Base-by-base conservation (phyloP, 371 early-diverging fungal species). In the Apophysomyces elegans region DNA sequence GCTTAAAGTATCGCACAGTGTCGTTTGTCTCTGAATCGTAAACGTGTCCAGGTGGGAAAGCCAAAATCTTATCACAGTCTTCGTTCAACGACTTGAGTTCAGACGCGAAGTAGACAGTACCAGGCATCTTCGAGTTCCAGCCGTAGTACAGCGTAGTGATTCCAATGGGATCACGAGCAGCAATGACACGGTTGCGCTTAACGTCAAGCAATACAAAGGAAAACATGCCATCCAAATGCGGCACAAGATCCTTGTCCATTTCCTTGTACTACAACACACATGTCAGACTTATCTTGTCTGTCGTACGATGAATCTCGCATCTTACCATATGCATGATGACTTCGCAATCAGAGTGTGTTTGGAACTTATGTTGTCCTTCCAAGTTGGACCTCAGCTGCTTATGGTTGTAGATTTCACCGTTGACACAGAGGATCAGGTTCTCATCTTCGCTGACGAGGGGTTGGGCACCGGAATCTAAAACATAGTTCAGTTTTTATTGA, bases 351-450 rank as follows among this genome's bases (percentile, higher is more conserved):
- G 96, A 96, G 70, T 93, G 91, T 61, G 98, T 96, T 85, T 93
- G 90, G 88, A 96, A 97, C 58, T 77, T 82, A 65, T 79, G 84
- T 47, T 74, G 69, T 71, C 76, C 71, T 83, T 93, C 92, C 68
- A 97, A 83, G 67, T 77, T 66, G 70, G 87, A 86, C 66, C 91
- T 86, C 35, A 98, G 88, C 32, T 87, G 81, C 72, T 91, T 89
- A 83, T 98, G 96, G 91, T 98, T 98, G 86, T 98, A 98, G 78
- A 98, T 98, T 80, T 98, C 98, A 64, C 97, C 98, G 81, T 98
- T 98, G 72, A 96, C 97, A 39, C 90, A 83, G 59, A 98, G 87
- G 60, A 96, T 81, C 32, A 96, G 65, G 37, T 90, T 73, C 47
- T 88, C 93, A 69, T 96, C 97, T 26, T 85, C 89, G 81, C 91